Conservation (phyloP, 441 rosid genomes). For the Croton setiger region DNA sequence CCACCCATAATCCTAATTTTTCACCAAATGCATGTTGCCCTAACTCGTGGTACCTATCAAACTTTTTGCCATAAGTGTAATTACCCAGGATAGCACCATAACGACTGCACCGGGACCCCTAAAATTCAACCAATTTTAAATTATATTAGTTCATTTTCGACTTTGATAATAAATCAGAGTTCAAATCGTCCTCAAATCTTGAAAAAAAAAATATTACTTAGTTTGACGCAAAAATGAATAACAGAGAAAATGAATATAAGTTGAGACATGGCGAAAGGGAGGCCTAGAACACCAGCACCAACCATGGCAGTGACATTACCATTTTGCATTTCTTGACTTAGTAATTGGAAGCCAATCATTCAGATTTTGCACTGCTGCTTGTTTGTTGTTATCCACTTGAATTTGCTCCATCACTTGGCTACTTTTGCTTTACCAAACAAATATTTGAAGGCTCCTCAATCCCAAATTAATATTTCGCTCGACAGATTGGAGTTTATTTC, state of each 20-base stretch:
- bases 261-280: conserved; percentile 72
- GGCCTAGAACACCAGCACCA: no score
- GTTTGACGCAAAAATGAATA: no score
- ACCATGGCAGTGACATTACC: conserved; percentile 95
- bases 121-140: background rate
- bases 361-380: conserved; percentile 22
- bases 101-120: conserved; percentile 73
- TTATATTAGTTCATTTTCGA: background rate
- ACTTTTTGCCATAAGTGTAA: conserved; percentile 79
- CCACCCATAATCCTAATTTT: conserved; percentile 69
- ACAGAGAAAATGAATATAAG: conserved; percentile 33
- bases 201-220: no score
- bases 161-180: no score
- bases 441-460: no score
- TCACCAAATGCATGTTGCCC: conserved; percentile 77
- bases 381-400: background rate
- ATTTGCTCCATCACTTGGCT: conserved; percentile 13
- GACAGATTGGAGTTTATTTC: background rate
- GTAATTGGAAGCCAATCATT: conserved; percentile 78
- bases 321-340: conserved; percentile 56
- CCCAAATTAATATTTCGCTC: no score
- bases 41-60: conserved; percentile 77
- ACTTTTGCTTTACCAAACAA: background rate
- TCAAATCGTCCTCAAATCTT: no score
- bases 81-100: conserved; percentile 53